Evolutionary conservation across 352 stramenopile genomes (phyloP).

Genomic region (Phytophthora litchii): DNA sequence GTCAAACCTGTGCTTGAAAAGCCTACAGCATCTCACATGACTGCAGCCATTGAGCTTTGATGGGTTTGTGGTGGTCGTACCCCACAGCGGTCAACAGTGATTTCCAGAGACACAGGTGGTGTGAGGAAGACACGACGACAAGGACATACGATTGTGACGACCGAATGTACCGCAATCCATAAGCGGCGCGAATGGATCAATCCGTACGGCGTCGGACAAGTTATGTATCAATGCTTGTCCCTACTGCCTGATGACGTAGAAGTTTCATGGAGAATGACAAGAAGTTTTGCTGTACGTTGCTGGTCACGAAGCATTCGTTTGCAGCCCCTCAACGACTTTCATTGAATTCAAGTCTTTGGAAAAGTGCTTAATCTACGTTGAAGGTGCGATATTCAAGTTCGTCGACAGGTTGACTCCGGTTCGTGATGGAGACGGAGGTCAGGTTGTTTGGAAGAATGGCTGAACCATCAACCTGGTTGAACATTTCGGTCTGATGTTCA

Average conservation of each 20-base stretch:
- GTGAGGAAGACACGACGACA: constrained; percentile 15
- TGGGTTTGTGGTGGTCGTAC: constrained; percentile 15
- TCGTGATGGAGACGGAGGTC: not conserved
- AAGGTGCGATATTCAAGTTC: constrained; percentile 24
- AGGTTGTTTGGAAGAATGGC: constrained; percentile 7
- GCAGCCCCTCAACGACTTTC: constrained; percentile 1
- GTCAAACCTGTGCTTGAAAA: constrained; percentile 5
- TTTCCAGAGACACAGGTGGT: constrained; percentile 19
- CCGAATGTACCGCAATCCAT: constrained; percentile 5
- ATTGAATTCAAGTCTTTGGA: constrained; percentile 3
- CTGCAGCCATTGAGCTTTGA: not conserved
- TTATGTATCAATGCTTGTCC: not conserved
- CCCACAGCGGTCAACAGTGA: constrained; percentile 6
- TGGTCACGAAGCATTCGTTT: not conserved
- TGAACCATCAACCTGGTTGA: constrained; percentile 18
- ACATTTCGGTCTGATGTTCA: constrained; percentile 16
- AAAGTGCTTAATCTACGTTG: constrained; percentile 12
- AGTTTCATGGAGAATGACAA: too few relatives aligned
- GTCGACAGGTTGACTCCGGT: constrained; percentile 1
- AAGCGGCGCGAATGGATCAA: too few relatives aligned
- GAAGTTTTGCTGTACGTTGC: not conserved
- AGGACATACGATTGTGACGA: too few relatives aligned
- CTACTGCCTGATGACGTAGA: constrained; percentile 6
- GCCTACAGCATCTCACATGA: not conserved
- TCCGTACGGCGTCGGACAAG: too few relatives aligned